phyloP scores from a whole-genome alignment of 2,329 filamentous ascomycete species.

The Pestalotiopsis sp. region DNA sequence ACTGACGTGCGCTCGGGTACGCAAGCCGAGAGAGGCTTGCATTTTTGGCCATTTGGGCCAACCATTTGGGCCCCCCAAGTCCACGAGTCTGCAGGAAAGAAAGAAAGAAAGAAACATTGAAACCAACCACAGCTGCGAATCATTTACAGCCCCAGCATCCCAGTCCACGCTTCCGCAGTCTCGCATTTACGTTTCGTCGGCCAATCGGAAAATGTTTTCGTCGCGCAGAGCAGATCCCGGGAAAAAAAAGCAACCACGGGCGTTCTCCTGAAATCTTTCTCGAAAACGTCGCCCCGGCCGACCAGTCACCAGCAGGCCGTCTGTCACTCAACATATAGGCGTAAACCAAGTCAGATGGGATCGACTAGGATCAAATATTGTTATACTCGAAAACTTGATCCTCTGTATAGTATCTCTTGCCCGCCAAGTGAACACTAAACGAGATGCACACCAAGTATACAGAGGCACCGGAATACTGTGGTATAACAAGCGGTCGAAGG shows the following conservation, averaged over 20 bases:
- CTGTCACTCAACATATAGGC: background rate
- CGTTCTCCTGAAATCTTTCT: no score
- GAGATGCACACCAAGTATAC: no score
- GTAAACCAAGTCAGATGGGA: background rate
- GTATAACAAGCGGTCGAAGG: no score
- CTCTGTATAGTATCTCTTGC: no score
- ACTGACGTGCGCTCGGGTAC: background rate
- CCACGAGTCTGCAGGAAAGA: background rate
- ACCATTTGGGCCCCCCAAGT: background rate
- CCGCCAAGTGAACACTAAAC: no score
- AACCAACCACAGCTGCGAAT: background rate
- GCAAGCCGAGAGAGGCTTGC: background rate
- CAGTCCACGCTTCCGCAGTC: background rate
- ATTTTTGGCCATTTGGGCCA: background rate
- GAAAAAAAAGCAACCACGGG: background rate
- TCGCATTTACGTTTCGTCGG: background rate
- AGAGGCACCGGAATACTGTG: no score
- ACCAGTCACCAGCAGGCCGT: background rate
- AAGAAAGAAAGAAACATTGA: background rate
- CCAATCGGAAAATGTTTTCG: background rate
- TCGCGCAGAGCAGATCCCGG: background rate
- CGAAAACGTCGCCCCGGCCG: no score
- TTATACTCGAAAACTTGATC: no score
- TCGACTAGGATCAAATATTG: background rate
- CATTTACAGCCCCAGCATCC: background rate